A percentile compares a stretch with the other conserved stretches of the same genome.
These are phyloP conservation scores for Geotrichum siamense DNA, from an alignment of 1,139 yeast genomes.

Conservation along the genomic window DNA sequence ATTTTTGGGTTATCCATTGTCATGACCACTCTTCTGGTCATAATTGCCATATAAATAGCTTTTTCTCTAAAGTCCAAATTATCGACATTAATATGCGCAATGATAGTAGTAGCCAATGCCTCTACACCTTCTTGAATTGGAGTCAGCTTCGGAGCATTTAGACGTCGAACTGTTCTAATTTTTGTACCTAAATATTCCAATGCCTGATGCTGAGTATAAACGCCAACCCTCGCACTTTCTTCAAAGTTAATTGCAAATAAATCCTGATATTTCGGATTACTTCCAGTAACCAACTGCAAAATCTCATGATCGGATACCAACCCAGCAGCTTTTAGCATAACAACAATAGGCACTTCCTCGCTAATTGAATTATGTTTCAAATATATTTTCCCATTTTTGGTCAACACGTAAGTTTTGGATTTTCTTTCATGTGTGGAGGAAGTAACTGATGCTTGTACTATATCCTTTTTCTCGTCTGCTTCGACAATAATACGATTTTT, in stretches of 20 bases:
- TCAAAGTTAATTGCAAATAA: conserved; percentile 88
- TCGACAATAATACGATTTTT: conserved; percentile 97
- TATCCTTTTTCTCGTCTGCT: conserved; percentile 88
- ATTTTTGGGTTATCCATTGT: conserved; percentile 90
- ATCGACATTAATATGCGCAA: conserved; percentile 86
- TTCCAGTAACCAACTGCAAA: conserved; percentile 89
- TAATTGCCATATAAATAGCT: conserved; percentile 87
- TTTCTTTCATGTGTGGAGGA: conserved; percentile 97
- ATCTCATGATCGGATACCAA: conserved; percentile 87
- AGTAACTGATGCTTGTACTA: conserved; percentile 95
- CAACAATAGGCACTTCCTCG: conserved; percentile 92
- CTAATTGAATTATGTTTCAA: conserved; percentile 90
- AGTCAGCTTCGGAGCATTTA: conserved; percentile 72
- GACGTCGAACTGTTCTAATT: conserved; percentile 86
- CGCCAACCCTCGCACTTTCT: conserved; percentile 80
- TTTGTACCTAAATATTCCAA: conserved; percentile 82
- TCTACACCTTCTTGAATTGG: conserved; percentile 92
- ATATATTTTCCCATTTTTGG: conserved; percentile 83
- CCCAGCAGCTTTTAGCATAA: conserved; percentile 93
- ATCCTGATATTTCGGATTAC: conserved; percentile 81
- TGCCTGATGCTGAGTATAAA: conserved; percentile 91
- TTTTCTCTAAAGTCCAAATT: conserved; percentile 88
- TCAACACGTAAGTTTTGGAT: conserved; percentile 90
- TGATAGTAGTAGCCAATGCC: conserved; percentile 91
- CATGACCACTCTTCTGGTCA: conserved; percentile 95